These are phyloP conservation scores for Ophiocordyceps camponoti-rufipedis DNA, from an alignment of 2,329 filamentous ascomycete genomes.

Conservation along the genomic window DNA sequence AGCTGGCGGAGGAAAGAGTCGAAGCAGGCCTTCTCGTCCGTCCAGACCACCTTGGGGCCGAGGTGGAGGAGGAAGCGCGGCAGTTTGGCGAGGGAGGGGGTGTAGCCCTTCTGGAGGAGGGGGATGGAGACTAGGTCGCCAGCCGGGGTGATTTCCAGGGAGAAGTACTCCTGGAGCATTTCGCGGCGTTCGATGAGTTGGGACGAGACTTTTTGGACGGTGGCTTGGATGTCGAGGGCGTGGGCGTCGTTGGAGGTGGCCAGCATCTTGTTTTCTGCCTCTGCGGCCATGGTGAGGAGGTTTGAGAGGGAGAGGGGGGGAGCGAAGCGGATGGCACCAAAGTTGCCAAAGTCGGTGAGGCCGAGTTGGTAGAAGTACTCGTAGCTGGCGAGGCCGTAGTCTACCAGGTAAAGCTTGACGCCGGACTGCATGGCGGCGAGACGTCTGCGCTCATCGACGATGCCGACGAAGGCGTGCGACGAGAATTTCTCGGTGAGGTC, in stretches of 20 bases:
- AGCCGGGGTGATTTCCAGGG: conserved; percentile 58
- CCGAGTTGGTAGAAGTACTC: conserved; percentile 95
- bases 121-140: conserved; percentile 68
- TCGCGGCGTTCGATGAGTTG: conserved; percentile 60
- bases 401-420: conserved; percentile 78
- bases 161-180: conserved; percentile 90
- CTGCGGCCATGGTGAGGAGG: conserved; percentile 54
- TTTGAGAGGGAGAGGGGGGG: conserved; percentile 55
- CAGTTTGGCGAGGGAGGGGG: conserved; percentile 68
- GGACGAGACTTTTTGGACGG: conserved; percentile 32
- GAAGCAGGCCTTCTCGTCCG: conserved; percentile 70
- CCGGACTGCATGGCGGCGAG: conserved; percentile 88
- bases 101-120: conserved; percentile 75
- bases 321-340: conserved; percentile 65
- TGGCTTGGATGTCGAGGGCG: conserved; percentile 47
- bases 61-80: conserved; percentile 76
- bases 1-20: conserved; percentile 70
- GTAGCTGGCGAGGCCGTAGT: conserved; percentile 72
- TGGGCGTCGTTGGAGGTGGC: conserved; percentile 33
- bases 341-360: conserved; percentile 90
- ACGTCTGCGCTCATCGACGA: conserved; percentile 74
- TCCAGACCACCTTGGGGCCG: conserved; percentile 80
- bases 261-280: conserved; percentile 37
- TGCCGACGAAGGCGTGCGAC: conserved; percentile 78
- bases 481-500: conserved; percentile 76